Evolutionary conservation across 441 rosid species (phyloP).

Genomic region (Populus hybrid): DNA sequence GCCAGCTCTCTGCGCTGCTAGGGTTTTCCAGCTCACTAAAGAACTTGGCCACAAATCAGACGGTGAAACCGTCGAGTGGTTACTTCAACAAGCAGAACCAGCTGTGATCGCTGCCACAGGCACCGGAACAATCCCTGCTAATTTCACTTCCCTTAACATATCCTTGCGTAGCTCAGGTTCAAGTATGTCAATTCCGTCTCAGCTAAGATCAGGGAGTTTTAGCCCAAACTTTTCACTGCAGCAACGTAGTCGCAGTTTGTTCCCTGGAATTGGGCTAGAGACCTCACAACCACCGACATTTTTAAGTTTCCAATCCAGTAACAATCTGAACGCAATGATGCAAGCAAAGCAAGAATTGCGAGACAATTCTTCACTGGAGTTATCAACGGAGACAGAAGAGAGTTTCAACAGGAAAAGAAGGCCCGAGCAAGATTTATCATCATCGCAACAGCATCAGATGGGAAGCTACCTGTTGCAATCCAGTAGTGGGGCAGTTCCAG

Average conservation of each 20-base stretch:
- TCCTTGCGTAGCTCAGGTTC: conserved; percentile 95
- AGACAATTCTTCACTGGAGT: conserved; percentile 45
- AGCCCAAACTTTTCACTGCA: conserved; percentile 56
- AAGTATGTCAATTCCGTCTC: conserved; percentile 77
- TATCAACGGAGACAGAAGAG: conserved; percentile 42
- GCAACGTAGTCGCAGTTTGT: conserved; percentile 44
- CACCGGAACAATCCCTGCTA: conserved; percentile 92
- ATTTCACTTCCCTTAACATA: conserved; percentile 86
- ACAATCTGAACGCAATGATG: conserved; percentile 35
- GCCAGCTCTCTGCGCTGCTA: conserved; percentile 97
- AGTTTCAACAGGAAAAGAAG: conserved; percentile 39
- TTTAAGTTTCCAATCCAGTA: conserved; percentile 61
- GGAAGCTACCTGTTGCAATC: conserved; percentile 58
- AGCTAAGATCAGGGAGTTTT: conserved; percentile 57
- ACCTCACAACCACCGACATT: conserved; percentile 56
- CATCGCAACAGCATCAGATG: conserved; percentile 48
- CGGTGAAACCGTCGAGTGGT: conserved; percentile 91
- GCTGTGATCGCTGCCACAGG: conserved; percentile 95
- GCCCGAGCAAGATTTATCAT: conserved; percentile 47
- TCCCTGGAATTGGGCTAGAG: conserved; percentile 61
- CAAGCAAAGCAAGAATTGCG: conserved; percentile 72
- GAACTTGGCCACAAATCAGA: conserved; percentile 94
- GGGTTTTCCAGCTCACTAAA: conserved; percentile 90
- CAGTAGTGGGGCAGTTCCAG: conserved; percentile 40
- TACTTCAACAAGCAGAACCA: conserved; percentile 91